Percentiles rank a stretch among this genome's conserved stretches.
Conservation (phyloP, 352 stramenopile genomes). For the Aphanomyces stellatus region DNA sequence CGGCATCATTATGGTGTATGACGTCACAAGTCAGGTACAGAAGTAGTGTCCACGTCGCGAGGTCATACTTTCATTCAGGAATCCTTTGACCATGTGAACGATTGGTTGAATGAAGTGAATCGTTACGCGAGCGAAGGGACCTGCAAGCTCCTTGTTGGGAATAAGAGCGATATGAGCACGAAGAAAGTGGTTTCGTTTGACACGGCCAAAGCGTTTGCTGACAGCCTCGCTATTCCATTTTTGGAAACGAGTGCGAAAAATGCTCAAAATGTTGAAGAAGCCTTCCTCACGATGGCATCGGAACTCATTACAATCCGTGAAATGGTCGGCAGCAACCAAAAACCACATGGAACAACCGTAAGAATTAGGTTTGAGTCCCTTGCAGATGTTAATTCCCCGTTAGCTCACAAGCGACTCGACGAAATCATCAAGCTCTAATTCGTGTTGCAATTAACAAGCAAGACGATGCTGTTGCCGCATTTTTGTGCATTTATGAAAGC, state of each 20-base stretch:
- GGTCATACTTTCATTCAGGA: conserved; percentile 35
- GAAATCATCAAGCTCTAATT: conserved; percentile 3
- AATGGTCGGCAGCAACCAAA: conserved; percentile 72
- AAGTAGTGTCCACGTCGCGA: background rate
- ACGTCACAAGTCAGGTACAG: conserved; percentile 91
- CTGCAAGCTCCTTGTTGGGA: conserved; percentile 96
- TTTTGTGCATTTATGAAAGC: no score
- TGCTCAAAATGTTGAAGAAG: conserved; percentile 83
- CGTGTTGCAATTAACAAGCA: conserved; percentile 22
- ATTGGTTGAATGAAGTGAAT: conserved; percentile 95
- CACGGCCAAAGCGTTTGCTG: conserved; percentile 86
- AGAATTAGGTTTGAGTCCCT: background rate
- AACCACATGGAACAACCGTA: conserved; percentile 57
- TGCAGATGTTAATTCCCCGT: background rate
- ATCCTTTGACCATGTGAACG: conserved; percentile 97
- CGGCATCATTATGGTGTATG: conserved; percentile 98
- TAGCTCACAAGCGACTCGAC: conserved; percentile 19
- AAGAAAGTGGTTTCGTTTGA: conserved; percentile 93
- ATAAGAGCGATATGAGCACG: conserved; percentile 95
- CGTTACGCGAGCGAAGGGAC: conserved; percentile 95
- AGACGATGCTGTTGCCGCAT: no score
- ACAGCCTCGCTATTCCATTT: conserved; percentile 83
- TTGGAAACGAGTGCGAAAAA: conserved; percentile 87
- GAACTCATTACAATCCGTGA: conserved; percentile 87
- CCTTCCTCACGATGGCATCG: conserved; percentile 90